Percentiles rank a stretch among this genome's conserved stretches.
These are phyloP conservation scores for Chrysanthemum makinoi DNA, from an alignment of 129 eudicot species.

Conservation along the genomic window DNA sequence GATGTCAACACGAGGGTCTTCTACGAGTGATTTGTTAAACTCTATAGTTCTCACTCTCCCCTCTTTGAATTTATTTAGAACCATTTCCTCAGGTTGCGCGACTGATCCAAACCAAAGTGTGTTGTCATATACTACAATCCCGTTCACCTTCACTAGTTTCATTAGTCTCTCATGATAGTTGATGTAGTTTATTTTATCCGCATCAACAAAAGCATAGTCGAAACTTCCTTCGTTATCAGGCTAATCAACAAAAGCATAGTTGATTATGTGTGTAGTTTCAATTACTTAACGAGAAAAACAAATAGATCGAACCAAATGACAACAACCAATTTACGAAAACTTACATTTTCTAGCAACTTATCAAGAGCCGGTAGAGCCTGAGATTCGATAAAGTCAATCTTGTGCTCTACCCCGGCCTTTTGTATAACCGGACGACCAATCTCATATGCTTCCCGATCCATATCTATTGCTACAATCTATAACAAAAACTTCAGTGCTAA, in stretches of 20 bases:
- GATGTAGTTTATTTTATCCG: conserved; percentile 52
- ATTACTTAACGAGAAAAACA: too few relatives aligned
- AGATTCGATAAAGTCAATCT: conserved; percentile 30
- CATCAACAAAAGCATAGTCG: conserved; percentile 67
- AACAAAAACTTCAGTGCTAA: neutral
- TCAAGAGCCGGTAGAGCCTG: conserved; percentile 29
- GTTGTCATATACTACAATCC: conserved; percentile 59
- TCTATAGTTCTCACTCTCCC: neutral
- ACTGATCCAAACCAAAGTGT: conserved; percentile 56
- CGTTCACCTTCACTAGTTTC: conserved; percentile 53
- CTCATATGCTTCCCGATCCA: conserved; percentile 9
- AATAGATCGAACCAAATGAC: too few relatives aligned
- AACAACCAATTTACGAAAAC: neutral
- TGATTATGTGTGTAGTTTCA: too few relatives aligned
- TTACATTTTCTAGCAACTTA: conserved; percentile 30
- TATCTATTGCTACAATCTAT: conserved; percentile 34
- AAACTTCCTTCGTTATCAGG: conserved; percentile 41
- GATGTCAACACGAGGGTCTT: conserved; percentile 45
- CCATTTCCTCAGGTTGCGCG: conserved; percentile 38
- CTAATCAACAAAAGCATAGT: conserved; percentile 21
- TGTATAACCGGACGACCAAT: conserved; percentile 30
- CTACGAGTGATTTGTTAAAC: conserved; percentile 35
- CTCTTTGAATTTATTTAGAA: neutral
- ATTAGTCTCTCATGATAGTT: conserved; percentile 57
- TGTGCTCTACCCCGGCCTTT: conserved; percentile 36